Evolutionary conservation across 2,329 filamentous ascomycete species (phyloP).

Genomic region (Curvularia sp.): DNA sequence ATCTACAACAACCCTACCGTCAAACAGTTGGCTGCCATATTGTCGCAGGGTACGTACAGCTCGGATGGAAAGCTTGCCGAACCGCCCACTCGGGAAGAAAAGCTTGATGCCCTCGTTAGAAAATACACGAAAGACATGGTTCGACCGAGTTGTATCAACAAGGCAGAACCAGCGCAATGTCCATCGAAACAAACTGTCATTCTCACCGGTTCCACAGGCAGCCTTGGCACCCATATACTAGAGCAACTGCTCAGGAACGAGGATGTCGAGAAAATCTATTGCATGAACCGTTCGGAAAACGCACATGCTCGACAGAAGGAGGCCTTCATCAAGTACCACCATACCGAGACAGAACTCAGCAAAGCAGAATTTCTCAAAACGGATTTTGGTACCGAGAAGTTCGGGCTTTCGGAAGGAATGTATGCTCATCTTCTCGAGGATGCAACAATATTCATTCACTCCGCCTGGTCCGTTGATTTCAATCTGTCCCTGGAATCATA

Average conservation of each 20-base stretch:
- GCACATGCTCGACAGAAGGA: conserved; percentile 21
- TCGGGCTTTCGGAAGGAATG: conserved; percentile 49
- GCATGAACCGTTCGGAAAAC: conserved; percentile 29
- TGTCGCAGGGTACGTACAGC: background rate
- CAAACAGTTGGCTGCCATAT: background rate
- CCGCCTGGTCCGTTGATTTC: conserved; percentile 65
- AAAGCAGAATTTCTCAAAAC: conserved; percentile 6
- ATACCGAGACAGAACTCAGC: conserved; percentile 15
- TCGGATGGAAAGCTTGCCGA: background rate
- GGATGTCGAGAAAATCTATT: conserved; percentile 28
- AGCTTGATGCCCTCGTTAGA: conserved; percentile 2
- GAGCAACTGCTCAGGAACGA: conserved; percentile 26
- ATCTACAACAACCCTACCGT: conserved; percentile 5
- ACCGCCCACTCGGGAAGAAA: conserved; percentile 5
- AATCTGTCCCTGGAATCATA: conserved; percentile 39
- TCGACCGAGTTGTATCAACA: background rate
- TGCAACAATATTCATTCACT: conserved; percentile 58
- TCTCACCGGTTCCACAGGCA: conserved; percentile 37
- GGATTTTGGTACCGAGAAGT: conserved; percentile 24
- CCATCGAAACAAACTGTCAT: conserved; percentile 19
- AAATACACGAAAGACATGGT: conserved; percentile 6
- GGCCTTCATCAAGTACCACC: conserved; percentile 7
- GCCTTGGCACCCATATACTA: conserved; percentile 33
- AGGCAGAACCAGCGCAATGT: background rate
- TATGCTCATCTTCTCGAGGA: conserved; percentile 21